A percentile compares a stretch with the other conserved stretches of the same genome.
These are phyloP conservation scores for Penicillium verrucosum DNA, from an alignment of 2,329 filamentous ascomycete genomes.

Conservation along the genomic window DNA sequence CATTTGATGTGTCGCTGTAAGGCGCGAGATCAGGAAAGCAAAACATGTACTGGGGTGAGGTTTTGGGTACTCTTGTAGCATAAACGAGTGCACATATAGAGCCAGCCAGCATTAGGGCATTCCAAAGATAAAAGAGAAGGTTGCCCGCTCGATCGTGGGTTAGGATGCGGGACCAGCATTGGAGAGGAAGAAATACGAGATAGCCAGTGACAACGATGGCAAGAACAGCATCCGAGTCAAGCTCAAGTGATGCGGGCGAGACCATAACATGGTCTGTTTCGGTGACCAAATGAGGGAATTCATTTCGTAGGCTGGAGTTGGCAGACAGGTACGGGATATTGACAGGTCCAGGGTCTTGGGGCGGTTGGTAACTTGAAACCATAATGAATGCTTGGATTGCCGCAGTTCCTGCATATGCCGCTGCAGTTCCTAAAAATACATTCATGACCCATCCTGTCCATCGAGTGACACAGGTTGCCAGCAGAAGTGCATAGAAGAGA, in stretches of 20 bases:
- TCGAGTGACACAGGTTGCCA: slow-evolving; percentile 27
- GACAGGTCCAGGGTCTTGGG: slow-evolving; percentile 13
- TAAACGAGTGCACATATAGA: slow-evolving; percentile 30
- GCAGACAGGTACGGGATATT: slow-evolving; percentile 22
- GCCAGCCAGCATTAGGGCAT: slow-evolving; percentile 31
- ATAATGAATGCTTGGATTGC: slow-evolving; percentile 35
- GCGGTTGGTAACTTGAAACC: slow-evolving; percentile 18
- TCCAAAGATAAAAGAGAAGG: slow-evolving; percentile 31
- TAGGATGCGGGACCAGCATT: slow-evolving; percentile 33
- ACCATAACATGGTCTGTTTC: slow-evolving; percentile 17
- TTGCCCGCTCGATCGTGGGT: slow-evolving; percentile 26
- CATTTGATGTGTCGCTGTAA: slow-evolving; percentile 16
- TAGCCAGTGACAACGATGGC: slow-evolving; percentile 35
- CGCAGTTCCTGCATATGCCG: slow-evolving; percentile 33
- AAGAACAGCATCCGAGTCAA: slow-evolving; percentile 34
- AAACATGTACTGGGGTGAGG: slow-evolving; percentile 30
- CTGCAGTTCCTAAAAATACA: slow-evolving; percentile 33
- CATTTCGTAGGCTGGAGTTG: slow-evolving; percentile 12
- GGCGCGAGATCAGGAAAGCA: slow-evolving; percentile 30
- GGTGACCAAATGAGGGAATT: slow-evolving; percentile 25
- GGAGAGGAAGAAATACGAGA: slow-evolving; percentile 33
- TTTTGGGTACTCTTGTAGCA: slow-evolving; percentile 16
- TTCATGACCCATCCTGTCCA: slow-evolving; percentile 34
- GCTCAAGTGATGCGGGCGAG: slow-evolving; percentile 29
- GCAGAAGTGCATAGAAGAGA: slow-evolving; percentile 32